phyloP scores from a whole-genome alignment of 2,329 filamentous ascomycete genomes.

The Bipolaris bicolor region DNA sequence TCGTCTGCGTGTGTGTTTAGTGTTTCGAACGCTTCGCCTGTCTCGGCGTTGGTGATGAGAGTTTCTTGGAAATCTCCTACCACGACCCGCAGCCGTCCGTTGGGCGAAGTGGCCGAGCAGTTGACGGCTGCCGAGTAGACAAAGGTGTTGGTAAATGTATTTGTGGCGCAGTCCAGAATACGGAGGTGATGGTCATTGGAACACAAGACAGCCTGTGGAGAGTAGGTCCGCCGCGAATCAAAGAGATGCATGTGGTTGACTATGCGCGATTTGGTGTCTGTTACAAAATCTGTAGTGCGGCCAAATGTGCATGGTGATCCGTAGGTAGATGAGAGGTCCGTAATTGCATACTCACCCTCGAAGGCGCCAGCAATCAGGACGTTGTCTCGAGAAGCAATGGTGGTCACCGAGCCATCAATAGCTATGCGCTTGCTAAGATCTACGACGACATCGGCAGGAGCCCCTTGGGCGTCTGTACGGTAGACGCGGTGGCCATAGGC shows the following conservation, averaged over 20 bases:
- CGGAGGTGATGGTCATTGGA: constrained; percentile 64
- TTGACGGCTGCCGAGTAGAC: constrained; percentile 70
- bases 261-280: constrained; percentile 59
- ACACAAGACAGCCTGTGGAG: constrained; percentile 60
- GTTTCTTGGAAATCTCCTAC: constrained; percentile 73
- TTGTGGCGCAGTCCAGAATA: constrained; percentile 61
- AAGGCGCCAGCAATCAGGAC: constrained; percentile 64
- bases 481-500: constrained; percentile 56
- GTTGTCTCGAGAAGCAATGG: constrained; percentile 57
- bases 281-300: constrained; percentile 56
- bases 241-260: constrained; percentile 65
- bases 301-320: constrained; percentile 51
- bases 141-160: constrained; percentile 63
- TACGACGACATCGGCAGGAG: constrained; percentile 52
- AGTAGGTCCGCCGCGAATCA: constrained; percentile 54
- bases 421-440: constrained; percentile 54
- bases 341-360: constrained; percentile 62
- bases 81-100: constrained; percentile 72
- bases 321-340: constrained; percentile 48
- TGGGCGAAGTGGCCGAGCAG: constrained; percentile 73
- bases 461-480: constrained; percentile 57
- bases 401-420: constrained; percentile 56
- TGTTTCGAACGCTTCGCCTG: constrained; percentile 62
- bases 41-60: constrained; percentile 72
- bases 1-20: constrained; percentile 71